Evolutionary conservation across 495 filamentous ascomycete species (phyloP), one percentile per base, ranked within the genome.

Genomic region (Bathelium albidoporum): DNA sequence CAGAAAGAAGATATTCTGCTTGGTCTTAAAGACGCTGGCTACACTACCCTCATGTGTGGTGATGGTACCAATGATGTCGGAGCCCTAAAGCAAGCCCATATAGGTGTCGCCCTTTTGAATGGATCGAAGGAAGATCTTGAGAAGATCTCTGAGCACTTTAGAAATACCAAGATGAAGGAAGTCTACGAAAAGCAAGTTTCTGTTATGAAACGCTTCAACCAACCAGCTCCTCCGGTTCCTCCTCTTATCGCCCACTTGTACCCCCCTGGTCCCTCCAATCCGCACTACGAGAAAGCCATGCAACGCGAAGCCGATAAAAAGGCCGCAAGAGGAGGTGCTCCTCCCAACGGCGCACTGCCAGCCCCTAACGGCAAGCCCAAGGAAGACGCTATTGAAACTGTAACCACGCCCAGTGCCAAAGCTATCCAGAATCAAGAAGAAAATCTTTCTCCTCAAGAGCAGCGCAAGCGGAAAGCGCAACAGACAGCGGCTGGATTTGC

Each of bases 11-110:
- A 97, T 60, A 99, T 99, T 72, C 83, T 99, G 39, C 83, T 96
- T 31, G 94, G 93, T 14, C 82, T 99, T 43, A 97, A 96, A 77
- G 93, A 95, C 73, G 87, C 87, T 74, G 94, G 94, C 36, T 99
- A 99, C 78, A 95, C 92, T 34, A 99, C 94, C 18, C 82, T 97
- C 69, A 99, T 99, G 94, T 96, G 93, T 66, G 94, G 94, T 72
- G 94, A 99, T 71, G 94, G 94, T 65, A 99, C 94, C 59, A 99
- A 99, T 71, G 94, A 99, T 73, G 94, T 99, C 59, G 94, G 94
- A 45, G 94, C 94, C 34, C 78, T 99, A 71, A 99, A 99, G 81
- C 94, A 99, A 79, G 95, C 94, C 28, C 95, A 99, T 69, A 88
- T 99, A 62, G 94, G 94, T 71, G 89, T 97, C 67, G 94, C 94